phyloP scores from a whole-genome alignment of 1,284 basidiomycete genomes.

The Ustilago loliicola region DNA sequence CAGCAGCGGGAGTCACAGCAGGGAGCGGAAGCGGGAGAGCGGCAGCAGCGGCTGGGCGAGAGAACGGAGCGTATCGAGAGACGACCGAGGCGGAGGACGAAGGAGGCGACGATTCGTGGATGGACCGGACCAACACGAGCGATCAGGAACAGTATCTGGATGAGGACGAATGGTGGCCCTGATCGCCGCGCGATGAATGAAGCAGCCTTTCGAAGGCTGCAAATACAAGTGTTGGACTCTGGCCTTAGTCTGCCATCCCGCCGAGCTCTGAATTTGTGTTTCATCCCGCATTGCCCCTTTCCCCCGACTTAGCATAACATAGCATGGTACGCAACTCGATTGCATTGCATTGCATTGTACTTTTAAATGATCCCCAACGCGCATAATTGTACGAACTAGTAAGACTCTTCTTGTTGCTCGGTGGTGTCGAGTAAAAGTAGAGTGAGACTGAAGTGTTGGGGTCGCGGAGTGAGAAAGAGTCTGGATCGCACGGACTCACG shows the following conservation, averaged over 20 bases:
- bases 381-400: background rate
- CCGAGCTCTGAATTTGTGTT: background rate
- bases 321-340: conserved; percentile 6
- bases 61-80: conserved; percentile 3
- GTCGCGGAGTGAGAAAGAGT: background rate
- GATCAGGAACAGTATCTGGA: conserved; percentile 44
- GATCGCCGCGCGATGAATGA: background rate
- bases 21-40: conserved; percentile 7
- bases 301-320: background rate
- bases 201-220: background rate
- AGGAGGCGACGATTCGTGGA: conserved; percentile 38
- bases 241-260: background rate
- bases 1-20: conserved; percentile 3
- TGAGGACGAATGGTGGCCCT: conserved; percentile 51
- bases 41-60: conserved; percentile 9
- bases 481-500: background rate
- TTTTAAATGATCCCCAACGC: background rate
- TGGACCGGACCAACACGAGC: conserved; percentile 29
- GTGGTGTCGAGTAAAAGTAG: background rate
- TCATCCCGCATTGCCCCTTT: background rate
- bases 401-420: background rate
- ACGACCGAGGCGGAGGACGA: conserved; percentile 7
- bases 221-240: background rate
- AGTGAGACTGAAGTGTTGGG: background rate
- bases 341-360: conserved; percentile 18